Evolutionary conservation across 345 rosid genomes (phyloP).

Genomic region (Citropsis articulata): DNA sequence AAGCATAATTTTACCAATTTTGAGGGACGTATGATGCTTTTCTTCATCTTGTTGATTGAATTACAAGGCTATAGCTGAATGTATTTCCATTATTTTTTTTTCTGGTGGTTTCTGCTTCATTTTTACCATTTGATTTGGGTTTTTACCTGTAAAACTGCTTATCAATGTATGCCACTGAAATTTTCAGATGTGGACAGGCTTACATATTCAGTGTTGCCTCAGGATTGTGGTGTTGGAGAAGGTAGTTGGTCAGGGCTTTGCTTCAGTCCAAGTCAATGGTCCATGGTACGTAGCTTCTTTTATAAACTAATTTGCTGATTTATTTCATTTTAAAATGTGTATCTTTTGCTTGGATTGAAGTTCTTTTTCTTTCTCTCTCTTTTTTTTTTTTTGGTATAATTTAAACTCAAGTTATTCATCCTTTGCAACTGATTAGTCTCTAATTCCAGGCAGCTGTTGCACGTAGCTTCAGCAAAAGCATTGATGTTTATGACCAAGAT

Average conservation of each 20-base stretch:
- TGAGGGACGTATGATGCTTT: not conserved
- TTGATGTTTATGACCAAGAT: conserved; percentile 75
- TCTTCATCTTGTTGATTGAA: not conserved
- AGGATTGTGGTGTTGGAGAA: conserved; percentile 69
- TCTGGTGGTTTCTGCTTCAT: conserved; percentile 6
- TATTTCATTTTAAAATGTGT: not conserved
- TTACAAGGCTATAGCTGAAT: not conserved
- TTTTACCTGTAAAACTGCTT: conserved; percentile 16
- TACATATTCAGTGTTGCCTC: conserved; percentile 61
- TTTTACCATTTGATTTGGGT: not conserved
- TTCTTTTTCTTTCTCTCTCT: not conserved
- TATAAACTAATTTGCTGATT: not conserved
- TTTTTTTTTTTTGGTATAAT: not conserved
- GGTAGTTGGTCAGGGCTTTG: conserved; percentile 74
- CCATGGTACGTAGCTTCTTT: conserved; percentile 38
- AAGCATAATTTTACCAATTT: not conserved
- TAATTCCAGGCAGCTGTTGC: conserved; percentile 61
- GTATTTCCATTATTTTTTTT: not conserved
- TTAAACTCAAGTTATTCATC: not conserved
- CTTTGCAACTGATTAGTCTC: conserved; percentile 7
- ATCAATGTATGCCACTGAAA: conserved; percentile 9
- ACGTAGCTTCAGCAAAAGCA: conserved; percentile 52
- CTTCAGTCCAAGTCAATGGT: conserved; percentile 67
- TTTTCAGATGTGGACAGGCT: conserved; percentile 49
- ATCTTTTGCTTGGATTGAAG: not conserved